Percentiles rank a stretch among this genome's conserved stretches.
These are phyloP conservation scores for Taiozyma sp. DNA, from an alignment of 1,139 yeast genomes.

Conservation along the genomic window DNA sequence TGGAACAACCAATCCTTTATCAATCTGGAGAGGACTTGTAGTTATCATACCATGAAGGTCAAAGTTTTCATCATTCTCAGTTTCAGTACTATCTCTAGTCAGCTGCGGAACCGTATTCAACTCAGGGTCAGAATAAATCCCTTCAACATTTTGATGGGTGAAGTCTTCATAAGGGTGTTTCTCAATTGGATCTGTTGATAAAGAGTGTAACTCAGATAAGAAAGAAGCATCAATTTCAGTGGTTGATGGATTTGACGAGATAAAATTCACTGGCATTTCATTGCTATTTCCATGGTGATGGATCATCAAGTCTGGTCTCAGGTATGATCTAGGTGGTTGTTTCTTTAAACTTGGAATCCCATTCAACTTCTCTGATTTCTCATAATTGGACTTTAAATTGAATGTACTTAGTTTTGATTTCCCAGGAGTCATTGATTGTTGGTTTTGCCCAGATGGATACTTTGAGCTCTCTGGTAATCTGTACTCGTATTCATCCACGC, in stretches of 20 bases:
- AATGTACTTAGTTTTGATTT: background rate
- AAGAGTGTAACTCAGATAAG: background rate
- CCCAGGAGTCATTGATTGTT: background rate
- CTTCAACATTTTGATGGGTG: background rate
- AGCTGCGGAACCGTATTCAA: constrained; percentile 7
- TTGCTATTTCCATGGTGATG: background rate
- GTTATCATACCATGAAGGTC: background rate
- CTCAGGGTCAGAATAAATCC: background rate
- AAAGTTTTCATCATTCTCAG: constrained; percentile 15
- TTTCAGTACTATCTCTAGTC: constrained; percentile 10
- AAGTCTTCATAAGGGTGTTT: background rate
- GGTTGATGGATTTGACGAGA: background rate
- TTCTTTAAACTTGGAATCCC: constrained; percentile 6
- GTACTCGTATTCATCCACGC: constrained; percentile 21
- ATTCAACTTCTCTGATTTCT: constrained; percentile 9
- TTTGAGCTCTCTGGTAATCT: background rate
- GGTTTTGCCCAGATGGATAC: background rate
- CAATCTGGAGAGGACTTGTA: constrained; percentile 1
- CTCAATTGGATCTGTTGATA: background rate
- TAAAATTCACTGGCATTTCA: background rate
- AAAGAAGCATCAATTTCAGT: constrained; percentile 3
- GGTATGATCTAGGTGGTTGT: background rate
- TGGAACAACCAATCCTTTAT: background rate
- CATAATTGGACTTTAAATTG: background rate
- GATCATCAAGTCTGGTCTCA: background rate